Evolutionary conservation across 495 filamentous ascomycete species (phyloP).

Genomic region (Xylaria intraflava): DNA sequence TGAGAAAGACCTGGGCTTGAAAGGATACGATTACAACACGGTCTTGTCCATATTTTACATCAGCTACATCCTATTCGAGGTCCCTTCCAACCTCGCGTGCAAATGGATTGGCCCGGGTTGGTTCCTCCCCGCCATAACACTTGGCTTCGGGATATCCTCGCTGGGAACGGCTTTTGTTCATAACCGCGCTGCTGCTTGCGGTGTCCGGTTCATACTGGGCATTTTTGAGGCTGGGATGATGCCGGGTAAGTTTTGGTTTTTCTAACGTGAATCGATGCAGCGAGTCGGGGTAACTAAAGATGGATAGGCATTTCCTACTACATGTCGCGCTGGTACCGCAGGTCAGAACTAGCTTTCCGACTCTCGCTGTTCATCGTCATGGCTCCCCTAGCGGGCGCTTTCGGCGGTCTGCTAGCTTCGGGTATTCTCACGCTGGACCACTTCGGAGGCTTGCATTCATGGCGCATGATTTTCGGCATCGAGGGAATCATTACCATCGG

Average conservation of each 20-base stretch:
- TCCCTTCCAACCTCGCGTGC: slow-evolving; percentile 58
- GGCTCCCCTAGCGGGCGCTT: slow-evolving; percentile 63
- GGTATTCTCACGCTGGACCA: slow-evolving; percentile 48
- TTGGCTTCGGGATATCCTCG: slow-evolving; percentile 39
- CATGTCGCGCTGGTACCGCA: slow-evolving; percentile 62
- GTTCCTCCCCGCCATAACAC: slow-evolving; percentile 54
- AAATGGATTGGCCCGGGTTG: slow-evolving; percentile 58
- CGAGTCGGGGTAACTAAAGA: background rate
- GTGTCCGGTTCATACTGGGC: slow-evolving; percentile 51
- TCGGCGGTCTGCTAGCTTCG: slow-evolving; percentile 62
- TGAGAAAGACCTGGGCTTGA: slow-evolving; percentile 52
- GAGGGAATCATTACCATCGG: slow-evolving; percentile 58
- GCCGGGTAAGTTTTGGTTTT: slow-evolving; percentile 34
- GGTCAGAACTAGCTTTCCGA: slow-evolving; percentile 61
- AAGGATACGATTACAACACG: slow-evolving; percentile 62
- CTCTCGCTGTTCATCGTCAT: slow-evolving; percentile 68
- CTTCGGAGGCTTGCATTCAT: slow-evolving; percentile 43
- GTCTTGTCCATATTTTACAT: slow-evolving; percentile 61
- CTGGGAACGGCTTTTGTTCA: slow-evolving; percentile 37
- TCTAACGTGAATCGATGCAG: background rate
- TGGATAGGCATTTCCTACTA: slow-evolving; percentile 58
- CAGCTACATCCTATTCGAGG: slow-evolving; percentile 62
- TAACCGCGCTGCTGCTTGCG: slow-evolving; percentile 31
- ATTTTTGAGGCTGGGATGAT: slow-evolving; percentile 64
- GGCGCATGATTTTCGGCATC: slow-evolving; percentile 64